Conservation (phyloP, 83 land plant species). For the Diphasiastrum complanatum region DNA sequence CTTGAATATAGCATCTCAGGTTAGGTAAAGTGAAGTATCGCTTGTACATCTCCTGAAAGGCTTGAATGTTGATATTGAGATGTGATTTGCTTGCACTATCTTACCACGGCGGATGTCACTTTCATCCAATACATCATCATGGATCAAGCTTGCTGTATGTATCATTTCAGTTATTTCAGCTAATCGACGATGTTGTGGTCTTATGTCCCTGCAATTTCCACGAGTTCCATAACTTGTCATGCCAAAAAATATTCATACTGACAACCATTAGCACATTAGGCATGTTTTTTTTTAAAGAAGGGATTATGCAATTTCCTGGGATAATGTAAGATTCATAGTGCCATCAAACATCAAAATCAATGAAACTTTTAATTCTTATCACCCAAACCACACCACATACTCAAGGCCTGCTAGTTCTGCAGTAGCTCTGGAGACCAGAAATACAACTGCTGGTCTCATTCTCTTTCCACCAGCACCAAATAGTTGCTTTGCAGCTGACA, state of each 20-base stretch:
- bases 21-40: too few species aligned
- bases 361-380: neutral
- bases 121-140: conserved; percentile 96
- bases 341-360: neutral
- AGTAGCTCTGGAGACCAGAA: conserved; percentile 87
- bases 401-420: conserved; percentile 55
- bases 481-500: conserved; percentile 94
- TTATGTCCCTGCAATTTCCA: conserved; percentile 51
- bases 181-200: conserved; percentile 70
- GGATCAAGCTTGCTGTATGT: conserved; percentile 95
- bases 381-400: conserved; percentile 37
- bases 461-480: conserved; percentile 99
- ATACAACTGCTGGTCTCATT: conserved; percentile 93
- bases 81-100: too few species aligned
- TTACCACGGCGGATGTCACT: conserved; percentile 86
- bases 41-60: too few species aligned
- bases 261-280: neutral
- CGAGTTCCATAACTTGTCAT: too few species aligned
- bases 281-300: neutral
- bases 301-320: neutral
- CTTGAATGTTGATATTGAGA: too few species aligned
- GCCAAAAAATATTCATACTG: neutral
- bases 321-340: neutral
- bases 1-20: too few species aligned
- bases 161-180: conserved; percentile 99